Evolutionary conservation across 345 rosid species (phyloP).

Genomic region (Turnera subulata): DNA sequence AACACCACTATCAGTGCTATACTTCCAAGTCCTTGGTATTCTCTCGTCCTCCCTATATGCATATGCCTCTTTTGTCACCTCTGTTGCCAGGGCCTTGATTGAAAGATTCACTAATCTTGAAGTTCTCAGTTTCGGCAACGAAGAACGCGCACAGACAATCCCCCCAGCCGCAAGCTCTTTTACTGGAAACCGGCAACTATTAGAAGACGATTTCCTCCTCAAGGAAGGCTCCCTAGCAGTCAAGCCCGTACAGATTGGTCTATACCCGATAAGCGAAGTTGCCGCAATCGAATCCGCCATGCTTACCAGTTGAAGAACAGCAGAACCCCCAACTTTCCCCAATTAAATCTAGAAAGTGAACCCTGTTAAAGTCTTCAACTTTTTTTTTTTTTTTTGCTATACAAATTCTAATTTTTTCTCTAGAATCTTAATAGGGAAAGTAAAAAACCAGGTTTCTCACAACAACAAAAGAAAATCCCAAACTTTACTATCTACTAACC

Average conservation of each 20-base stretch:
- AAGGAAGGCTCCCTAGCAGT: constrained; percentile 35
- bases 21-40: constrained; percentile 44
- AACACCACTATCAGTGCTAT: constrained; percentile 33
- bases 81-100: constrained; percentile 64
- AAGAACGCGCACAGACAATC: constrained; percentile 26
- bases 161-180: constrained; percentile 34
- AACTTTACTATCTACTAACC: constrained; percentile 19
- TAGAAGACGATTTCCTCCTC: constrained; percentile 29
- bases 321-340: constrained; percentile 10
- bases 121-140: constrained; percentile 30
- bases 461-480: constrained; percentile 25
- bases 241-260: constrained; percentile 39
- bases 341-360: not conserved
- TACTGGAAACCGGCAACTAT: constrained; percentile 29
- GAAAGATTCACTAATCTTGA: constrained; percentile 23
- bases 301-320: constrained; percentile 21
- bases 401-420: too few relatives aligned
- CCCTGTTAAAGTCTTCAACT: too few relatives aligned
- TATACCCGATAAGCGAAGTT: constrained; percentile 51
- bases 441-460: constrained; percentile 28
- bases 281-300: constrained; percentile 79
- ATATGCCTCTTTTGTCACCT: constrained; percentile 64
- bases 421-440: constrained; percentile 17
- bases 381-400: too few relatives aligned
- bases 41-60: constrained; percentile 50